Evolutionary conservation across 2,329 filamentous ascomycete genomes (phyloP).

Genomic region (Trichoderma koningiopsis): DNA sequence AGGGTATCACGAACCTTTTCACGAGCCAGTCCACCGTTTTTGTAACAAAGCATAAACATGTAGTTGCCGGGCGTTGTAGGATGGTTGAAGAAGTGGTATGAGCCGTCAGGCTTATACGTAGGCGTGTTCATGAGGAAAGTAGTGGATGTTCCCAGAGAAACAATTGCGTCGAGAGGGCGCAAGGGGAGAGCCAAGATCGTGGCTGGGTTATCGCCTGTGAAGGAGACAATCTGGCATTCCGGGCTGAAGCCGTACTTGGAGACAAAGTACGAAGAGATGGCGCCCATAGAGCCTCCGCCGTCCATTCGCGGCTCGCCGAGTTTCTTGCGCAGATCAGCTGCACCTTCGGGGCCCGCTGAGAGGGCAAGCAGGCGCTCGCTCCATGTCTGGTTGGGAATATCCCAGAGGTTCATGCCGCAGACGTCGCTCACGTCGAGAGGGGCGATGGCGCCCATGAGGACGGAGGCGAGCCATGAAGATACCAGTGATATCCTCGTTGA

Average conservation of each 20-base stretch:
- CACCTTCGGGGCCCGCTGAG: constrained; percentile 66
- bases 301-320: constrained; percentile 79
- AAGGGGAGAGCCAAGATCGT: constrained; percentile 92
- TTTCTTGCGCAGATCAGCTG: constrained; percentile 68
- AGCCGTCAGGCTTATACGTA: constrained; percentile 84
- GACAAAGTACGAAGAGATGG: constrained; percentile 77
- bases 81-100: constrained; percentile 98
- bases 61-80: constrained; percentile 87
- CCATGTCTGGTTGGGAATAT: constrained; percentile 75
- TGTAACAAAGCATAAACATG: constrained; percentile 99
- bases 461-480: constrained; percentile 89
- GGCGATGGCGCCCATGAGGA: constrained; percentile 82
- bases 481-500: constrained; percentile 89
- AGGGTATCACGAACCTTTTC: constrained; percentile 86
- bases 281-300: constrained; percentile 76
- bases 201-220: constrained; percentile 94
- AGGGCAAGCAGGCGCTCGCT: constrained; percentile 74
- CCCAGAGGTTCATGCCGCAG: constrained; percentile 96
- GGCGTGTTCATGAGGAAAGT: constrained; percentile 98
- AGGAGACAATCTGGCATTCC: constrained; percentile 77
- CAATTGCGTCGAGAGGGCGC: constrained; percentile 86
- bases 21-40: constrained; percentile 92
- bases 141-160: constrained; percentile 90
- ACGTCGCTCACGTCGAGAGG: constrained; percentile 93
- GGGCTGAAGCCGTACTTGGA: constrained; percentile 73